A percentile compares a stretch with the other conserved stretches of the same genome.
Evolutionary conservation across 1,139 yeast genomes (phyloP).

Genomic region (Nakaseomyces glabratus): DNA sequence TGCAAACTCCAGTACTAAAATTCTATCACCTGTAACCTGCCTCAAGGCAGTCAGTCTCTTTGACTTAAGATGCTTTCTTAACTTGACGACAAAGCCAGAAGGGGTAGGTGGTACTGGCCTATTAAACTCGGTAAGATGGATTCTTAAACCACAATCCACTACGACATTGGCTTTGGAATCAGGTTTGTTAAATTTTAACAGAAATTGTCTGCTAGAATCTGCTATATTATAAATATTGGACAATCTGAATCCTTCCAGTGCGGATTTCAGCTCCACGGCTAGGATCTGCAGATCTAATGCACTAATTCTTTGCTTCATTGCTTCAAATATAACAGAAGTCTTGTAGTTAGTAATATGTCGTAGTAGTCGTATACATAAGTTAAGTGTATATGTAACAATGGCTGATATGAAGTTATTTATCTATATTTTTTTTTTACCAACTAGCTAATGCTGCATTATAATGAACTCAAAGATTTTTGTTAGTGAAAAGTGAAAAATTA

Average conservation of each 20-base stretch:
- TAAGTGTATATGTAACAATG: no score
- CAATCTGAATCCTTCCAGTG: slow-evolving; percentile 57
- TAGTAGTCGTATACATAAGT: no score
- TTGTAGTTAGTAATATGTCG: no score
- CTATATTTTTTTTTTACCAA: no score
- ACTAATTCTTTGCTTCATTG: slow-evolving; percentile 75
- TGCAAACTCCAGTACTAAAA: slow-evolving; percentile 70
- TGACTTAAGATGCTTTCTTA: slow-evolving; percentile 78
- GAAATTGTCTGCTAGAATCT: slow-evolving; percentile 61
- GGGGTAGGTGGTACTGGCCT: slow-evolving; percentile 77
- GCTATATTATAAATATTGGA: slow-evolving; percentile 81
- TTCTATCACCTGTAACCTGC: slow-evolving; percentile 72
- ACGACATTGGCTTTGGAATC: slow-evolving; percentile 70
- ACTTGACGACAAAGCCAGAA: slow-evolving; percentile 72
- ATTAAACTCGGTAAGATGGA: slow-evolving; percentile 71
- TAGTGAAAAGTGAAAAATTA: no score
- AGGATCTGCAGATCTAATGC: slow-evolving; percentile 73
- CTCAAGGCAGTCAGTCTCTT: slow-evolving; percentile 64
- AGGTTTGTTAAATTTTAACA: slow-evolving; percentile 74
- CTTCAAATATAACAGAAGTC: no score
- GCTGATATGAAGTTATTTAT: no score
- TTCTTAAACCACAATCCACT: slow-evolving; percentile 78
- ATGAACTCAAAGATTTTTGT: no score
- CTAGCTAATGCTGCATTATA: no score
- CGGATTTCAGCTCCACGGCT: slow-evolving; percentile 51